Evolutionary conservation across 768 basidiomycete genomes (phyloP).

Genomic region (Phanerochaete carnosa): DNA sequence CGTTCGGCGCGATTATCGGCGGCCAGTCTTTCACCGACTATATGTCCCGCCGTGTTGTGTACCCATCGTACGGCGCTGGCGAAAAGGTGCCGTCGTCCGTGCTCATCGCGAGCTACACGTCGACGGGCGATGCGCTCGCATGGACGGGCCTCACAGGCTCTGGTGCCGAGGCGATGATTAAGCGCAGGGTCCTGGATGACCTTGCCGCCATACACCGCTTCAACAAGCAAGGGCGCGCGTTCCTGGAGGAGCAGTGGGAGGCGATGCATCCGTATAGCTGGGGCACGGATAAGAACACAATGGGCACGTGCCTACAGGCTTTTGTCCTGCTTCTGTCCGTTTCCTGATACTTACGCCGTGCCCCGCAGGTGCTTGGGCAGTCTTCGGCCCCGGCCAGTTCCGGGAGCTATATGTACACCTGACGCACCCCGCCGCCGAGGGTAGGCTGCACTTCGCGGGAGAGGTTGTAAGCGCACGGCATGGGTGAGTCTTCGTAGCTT

Average conservation of each 20-base stretch:
- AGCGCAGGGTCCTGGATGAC: neutral
- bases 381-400: conserved; percentile 40
- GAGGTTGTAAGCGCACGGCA: conserved; percentile 37
- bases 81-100: conserved; percentile 2
- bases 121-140: conserved; percentile 29
- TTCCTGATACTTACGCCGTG: neutral
- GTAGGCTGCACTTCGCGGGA: conserved; percentile 33
- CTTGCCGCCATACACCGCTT: conserved; percentile 6
- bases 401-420: conserved; percentile 28
- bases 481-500: conserved; percentile 15
- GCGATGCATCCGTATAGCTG: conserved; percentile 32
- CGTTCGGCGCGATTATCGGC: conserved; percentile 18
- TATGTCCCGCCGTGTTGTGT: conserved; percentile 31
- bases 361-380: conserved; percentile 36
- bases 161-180: neutral
- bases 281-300: conserved; percentile 27
- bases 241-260: conserved; percentile 27
- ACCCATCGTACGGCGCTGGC: conserved; percentile 35
- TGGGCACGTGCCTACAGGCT: conserved; percentile 27
- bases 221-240: conserved; percentile 22
- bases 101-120: conserved; percentile 24
- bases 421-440: conserved; percentile 28
- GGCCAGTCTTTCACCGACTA: conserved; percentile 33
- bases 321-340: neutral
- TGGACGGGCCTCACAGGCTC: conserved; percentile 21